Percentiles rank a stretch among this genome's conserved stretches.
phyloP scores from a whole-genome alignment of 2,329 filamentous ascomycete species.

The Raffaelea albimanens region DNA sequence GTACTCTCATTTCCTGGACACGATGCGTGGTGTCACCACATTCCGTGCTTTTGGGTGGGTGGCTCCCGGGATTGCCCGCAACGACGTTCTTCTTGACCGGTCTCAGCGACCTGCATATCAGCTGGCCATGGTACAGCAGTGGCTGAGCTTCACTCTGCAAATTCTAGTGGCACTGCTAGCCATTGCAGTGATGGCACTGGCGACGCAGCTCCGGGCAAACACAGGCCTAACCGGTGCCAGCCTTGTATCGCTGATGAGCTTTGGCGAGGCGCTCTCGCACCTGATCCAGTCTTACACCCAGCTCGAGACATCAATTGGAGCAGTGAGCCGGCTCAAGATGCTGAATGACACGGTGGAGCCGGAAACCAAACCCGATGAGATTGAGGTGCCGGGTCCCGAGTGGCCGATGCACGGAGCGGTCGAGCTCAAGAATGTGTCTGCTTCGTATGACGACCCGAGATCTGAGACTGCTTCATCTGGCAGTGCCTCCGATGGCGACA shows the following conservation, averaged over 20 bases:
- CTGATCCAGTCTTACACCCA: conserved; percentile 24
- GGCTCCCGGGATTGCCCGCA: conserved; percentile 30
- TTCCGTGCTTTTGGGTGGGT: conserved; percentile 50
- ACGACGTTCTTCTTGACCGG: conserved; percentile 37
- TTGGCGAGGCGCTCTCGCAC: conserved; percentile 20
- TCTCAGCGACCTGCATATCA: conserved; percentile 51
- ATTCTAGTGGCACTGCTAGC: conserved; percentile 39
- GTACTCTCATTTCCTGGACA: conserved; percentile 46
- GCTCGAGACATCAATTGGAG: conserved; percentile 26
- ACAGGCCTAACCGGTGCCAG: conserved; percentile 29
- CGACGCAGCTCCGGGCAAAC: conserved; percentile 30
- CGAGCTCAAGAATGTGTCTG: conserved; percentile 16
- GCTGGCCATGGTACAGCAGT: conserved; percentile 47
- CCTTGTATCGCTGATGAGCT: conserved; percentile 27
- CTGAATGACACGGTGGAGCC: conserved; percentile 17
- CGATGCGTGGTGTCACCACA: conserved; percentile 43
- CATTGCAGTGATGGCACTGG: conserved; percentile 35
- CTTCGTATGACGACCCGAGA: conserved; percentile 13
- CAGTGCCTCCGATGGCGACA: conserved; percentile 1
- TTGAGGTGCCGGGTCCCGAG: conserved; percentile 13
- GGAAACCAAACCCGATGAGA: conserved; percentile 18
- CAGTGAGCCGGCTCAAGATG: conserved; percentile 22
- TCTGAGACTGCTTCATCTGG: too few species aligned
- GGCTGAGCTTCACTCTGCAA: conserved; percentile 42
- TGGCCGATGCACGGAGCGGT: conserved; percentile 18